Conservation (phyloP, 202 grass and related monocot genomes). For the Schoenoplectus triqueter region DNA sequence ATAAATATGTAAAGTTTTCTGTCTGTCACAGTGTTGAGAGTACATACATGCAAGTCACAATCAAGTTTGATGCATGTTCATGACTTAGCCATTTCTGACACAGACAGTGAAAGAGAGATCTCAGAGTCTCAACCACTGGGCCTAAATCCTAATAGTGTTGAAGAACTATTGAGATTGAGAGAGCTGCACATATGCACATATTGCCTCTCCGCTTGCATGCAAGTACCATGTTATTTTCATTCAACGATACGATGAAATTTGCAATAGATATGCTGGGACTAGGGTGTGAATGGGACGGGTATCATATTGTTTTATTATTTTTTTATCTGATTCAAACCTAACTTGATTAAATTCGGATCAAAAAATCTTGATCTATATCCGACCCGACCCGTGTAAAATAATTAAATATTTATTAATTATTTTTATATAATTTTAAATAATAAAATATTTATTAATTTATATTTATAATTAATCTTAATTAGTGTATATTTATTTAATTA, state of each 20-base stretch:
- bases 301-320: too few relatives aligned
- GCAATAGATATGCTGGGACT: slow-evolving; percentile 58
- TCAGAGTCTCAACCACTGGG: slow-evolving; percentile 61
- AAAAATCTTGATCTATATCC: too few relatives aligned
- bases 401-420: too few relatives aligned
- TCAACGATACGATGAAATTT: slow-evolving; percentile 66
- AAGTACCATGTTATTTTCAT: slow-evolving; percentile 44
- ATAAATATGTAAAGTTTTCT: not conserved
- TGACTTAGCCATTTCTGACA: slow-evolving; percentile 53
- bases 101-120: slow-evolving; percentile 45
- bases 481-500: too few relatives aligned
- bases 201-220: slow-evolving; percentile 14
- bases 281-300: not conserved
- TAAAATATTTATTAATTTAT: too few relatives aligned
- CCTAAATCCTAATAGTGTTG: slow-evolving; percentile 57
- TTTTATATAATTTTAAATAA: too few relatives aligned
- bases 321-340: too few relatives aligned
- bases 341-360: too few relatives aligned
- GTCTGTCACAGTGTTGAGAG: not conserved
- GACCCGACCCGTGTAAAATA: too few relatives aligned
- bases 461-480: too few relatives aligned
- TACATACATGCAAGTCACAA: not conserved
- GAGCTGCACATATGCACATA: slow-evolving; percentile 37
- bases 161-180: slow-evolving; percentile 60
- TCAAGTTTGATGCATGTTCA: slow-evolving; percentile 42